Conservation (phyloP, 306 rosid genomes). For the Psophocarpus tetragonolobus region DNA sequence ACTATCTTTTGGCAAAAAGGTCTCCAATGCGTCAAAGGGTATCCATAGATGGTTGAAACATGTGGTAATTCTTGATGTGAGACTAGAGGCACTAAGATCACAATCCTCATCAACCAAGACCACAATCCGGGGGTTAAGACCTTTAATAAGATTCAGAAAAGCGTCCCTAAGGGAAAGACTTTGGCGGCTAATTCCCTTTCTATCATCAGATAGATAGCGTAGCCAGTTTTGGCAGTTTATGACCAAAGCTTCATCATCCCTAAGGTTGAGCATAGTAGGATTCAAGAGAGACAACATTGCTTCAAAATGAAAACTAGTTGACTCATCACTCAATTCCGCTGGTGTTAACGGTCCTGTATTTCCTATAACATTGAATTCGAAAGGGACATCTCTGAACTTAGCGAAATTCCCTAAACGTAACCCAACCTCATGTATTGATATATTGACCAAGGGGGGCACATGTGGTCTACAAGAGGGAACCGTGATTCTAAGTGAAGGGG, state of each 20-base stretch:
- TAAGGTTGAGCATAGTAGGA: constrained; percentile 56
- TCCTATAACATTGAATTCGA: constrained; percentile 69
- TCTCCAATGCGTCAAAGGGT: constrained; percentile 92
- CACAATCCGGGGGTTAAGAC: constrained; percentile 69
- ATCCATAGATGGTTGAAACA: constrained; percentile 93
- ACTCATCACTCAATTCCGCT: constrained; percentile 31
- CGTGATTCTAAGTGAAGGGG: constrained; percentile 74
- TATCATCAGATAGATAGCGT: constrained; percentile 60
- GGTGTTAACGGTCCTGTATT: constrained; percentile 22
- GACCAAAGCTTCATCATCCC: constrained; percentile 83
- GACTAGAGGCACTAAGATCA: constrained; percentile 61
- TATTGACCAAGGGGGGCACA: constrained; percentile 78
- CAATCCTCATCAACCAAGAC: constrained; percentile 85
- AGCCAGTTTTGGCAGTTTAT: constrained; percentile 87
- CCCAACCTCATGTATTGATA: constrained; percentile 74
- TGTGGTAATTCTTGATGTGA: constrained; percentile 66
- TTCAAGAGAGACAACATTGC: constrained; percentile 56
- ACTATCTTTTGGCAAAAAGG: constrained; percentile 83
- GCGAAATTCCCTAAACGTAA: constrained; percentile 77
- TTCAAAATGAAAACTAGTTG: constrained; percentile 46
- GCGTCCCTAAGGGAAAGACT: constrained; percentile 51
- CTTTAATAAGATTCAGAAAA: constrained; percentile 55
- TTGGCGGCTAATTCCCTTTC: constrained; percentile 21
- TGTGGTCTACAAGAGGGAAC: constrained; percentile 74
- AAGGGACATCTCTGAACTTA: constrained; percentile 66